Percentiles rank a stretch among this genome's conserved stretches.
phyloP scores from a whole-genome alignment of 805 yeast species.

The Cyberlindnera maritima region DNA sequence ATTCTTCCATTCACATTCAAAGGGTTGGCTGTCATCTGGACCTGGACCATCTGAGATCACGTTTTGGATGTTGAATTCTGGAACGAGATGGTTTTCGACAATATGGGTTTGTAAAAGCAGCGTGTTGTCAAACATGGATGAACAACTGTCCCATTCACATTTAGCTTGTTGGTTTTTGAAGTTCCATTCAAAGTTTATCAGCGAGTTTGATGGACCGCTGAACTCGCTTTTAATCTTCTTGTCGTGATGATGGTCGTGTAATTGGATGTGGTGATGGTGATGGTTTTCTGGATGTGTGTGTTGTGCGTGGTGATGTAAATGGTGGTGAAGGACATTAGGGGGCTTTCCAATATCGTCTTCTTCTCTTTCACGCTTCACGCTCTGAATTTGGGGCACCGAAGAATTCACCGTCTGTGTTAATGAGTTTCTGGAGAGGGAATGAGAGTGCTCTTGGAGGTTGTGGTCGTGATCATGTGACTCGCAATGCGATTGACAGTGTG shows the following conservation, averaged over 20 bases:
- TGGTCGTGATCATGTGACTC: too few relatives aligned
- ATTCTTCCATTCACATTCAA: slow-evolving; percentile 69
- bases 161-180: slow-evolving; percentile 38
- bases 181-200: slow-evolving; percentile 28
- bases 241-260: slow-evolving; percentile 34
- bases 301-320: slow-evolving; percentile 23
- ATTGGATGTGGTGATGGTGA: slow-evolving; percentile 37
- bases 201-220: background rate
- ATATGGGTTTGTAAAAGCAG: slow-evolving; percentile 50
- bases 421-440: background rate
- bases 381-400: background rate
- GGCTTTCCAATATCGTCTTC: slow-evolving; percentile 11
- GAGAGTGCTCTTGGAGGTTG: background rate
- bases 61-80: slow-evolving; percentile 18
- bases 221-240: slow-evolving; percentile 13
- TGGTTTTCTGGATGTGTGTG: slow-evolving; percentile 30
- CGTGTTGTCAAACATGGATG: slow-evolving; percentile 36
- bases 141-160: slow-evolving; percentile 75
- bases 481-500: background rate
- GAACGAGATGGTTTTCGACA: slow-evolving; percentile 43
- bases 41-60: background rate
- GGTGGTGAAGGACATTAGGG: slow-evolving; percentile 15
- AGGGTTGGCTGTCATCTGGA: slow-evolving; percentile 3
- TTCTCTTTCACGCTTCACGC: slow-evolving; percentile 11
- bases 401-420: background rate